A percentile compares a stretch with the other conserved stretches of the same genome.
These are phyloP conservation scores for Nevesoporus exiguus DNA, from an alignment of 768 basidiomycete genomes.

Conservation along the genomic window DNA sequence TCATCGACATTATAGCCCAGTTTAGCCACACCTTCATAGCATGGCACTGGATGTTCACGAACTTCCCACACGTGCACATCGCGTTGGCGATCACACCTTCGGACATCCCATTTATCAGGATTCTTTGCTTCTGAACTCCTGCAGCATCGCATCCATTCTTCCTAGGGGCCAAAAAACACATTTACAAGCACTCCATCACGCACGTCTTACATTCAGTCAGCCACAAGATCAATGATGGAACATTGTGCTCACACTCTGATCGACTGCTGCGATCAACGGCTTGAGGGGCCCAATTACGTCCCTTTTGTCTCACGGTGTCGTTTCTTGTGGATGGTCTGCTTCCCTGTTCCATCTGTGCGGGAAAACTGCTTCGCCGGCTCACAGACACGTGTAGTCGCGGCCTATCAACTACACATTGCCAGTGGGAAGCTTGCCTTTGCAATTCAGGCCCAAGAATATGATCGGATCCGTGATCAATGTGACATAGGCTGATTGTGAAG, in stretches of 20 bases:
- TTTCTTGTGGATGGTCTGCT: background rate
- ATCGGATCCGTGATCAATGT: background rate
- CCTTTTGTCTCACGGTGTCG: background rate
- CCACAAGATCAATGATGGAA: conserved; percentile 3
- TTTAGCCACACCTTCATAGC: conserved; percentile 3
- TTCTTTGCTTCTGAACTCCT: conserved; percentile 3
- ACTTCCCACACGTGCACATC: conserved; percentile 4
- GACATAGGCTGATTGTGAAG: background rate
- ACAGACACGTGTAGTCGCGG: background rate
- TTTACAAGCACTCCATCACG: background rate
- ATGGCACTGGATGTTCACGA: background rate
- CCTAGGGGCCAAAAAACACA: conserved; percentile 1
- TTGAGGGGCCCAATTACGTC: background rate
- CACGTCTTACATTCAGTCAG: background rate
- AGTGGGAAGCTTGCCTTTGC: background rate
- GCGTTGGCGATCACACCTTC: background rate
- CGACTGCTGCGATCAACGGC: background rate
- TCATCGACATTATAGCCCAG: background rate
- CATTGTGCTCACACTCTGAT: background rate
- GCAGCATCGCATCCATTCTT: background rate
- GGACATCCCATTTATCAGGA: background rate
- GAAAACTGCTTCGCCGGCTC: too few relatives aligned
- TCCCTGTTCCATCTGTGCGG: background rate
- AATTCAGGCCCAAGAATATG: background rate
- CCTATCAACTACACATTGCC: background rate